Percentiles rank a stretch among this genome's conserved stretches.
phyloP scores from a whole-genome alignment of 2,329 filamentous ascomycete species.

The Paraphoma sp. region DNA sequence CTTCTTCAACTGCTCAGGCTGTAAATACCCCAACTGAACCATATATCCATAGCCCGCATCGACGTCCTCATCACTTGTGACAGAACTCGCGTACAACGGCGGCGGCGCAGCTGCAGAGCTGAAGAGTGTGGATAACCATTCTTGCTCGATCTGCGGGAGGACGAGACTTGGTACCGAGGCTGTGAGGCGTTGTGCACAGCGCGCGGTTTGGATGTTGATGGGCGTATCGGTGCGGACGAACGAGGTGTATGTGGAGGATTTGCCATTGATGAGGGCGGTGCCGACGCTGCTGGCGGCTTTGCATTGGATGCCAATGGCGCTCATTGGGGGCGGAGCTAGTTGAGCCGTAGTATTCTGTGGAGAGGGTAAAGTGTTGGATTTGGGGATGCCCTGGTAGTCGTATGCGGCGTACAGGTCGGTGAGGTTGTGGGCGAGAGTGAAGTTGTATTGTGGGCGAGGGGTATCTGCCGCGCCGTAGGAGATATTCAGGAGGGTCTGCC shows the following conservation, averaged over 20 bases:
- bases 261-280: constrained; percentile 9
- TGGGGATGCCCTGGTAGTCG: not conserved
- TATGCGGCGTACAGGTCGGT: constrained; percentile 3
- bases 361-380: no score
- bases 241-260: constrained; percentile 9
- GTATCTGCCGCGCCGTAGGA: not conserved
- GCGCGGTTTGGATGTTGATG: not conserved
- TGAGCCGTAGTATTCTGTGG: not conserved
- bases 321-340: constrained; percentile 2
- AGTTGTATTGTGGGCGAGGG: not conserved
- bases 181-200: constrained; percentile 4
- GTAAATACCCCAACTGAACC: constrained; percentile 3
- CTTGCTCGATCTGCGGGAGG: not conserved
- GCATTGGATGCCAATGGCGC: constrained; percentile 12
- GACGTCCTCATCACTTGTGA: not conserved
- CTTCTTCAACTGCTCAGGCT: constrained; percentile 2
- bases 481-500: not conserved
- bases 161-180: not conserved
- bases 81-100: constrained; percentile 2
- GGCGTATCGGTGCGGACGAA: constrained; percentile 14
- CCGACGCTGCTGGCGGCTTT: constrained; percentile 14
- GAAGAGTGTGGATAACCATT: constrained; percentile 4
- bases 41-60: not conserved
- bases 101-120: constrained; percentile 6
- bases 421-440: not conserved